Evolutionary conservation across 2,329 filamentous ascomycete genomes (phyloP), one percentile per base, ranked within the genome.

Genomic region (Monosporascus sp.): DNA sequence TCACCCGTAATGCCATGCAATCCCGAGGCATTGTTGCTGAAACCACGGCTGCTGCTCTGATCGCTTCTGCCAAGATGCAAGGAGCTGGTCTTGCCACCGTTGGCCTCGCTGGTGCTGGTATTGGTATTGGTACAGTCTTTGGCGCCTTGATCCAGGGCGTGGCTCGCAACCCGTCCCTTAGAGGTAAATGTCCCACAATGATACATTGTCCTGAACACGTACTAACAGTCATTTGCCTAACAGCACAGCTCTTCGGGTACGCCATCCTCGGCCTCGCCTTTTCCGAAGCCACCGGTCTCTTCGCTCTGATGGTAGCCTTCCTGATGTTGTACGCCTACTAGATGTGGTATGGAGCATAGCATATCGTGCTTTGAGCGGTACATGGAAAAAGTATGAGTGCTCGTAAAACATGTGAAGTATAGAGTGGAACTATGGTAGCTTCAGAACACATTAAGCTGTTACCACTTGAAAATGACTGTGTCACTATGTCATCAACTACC

Each of bases 261-360:
- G 81, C 81, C 75, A 81, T 84, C 75, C 71, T 84, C 67, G 81
- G 81, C 71, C 84, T 84, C 74, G 81, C 81, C 67, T 82, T 84
- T 72, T 79, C 81, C 68, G 81, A 84, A 72, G 81, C 81, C 69
- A 83, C 81, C 64, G 81, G 81, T 70, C 74, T 81, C 56, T 80
- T 81, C 73, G 77, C 78, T 60, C 73, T 80, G 66, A 77, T 76
- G 74, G 74, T 76, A 36, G 63, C 64, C 22, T 66, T 67, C 60
- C 60, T 67, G 45, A 50, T 58, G 17, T 47, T 59, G 47, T 59
- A 49, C 51, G 57, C 52, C 41, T 56, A 56, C 48, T 54, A 54
- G 48, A 54, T 22, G 36, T 22, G 22, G 22, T 24, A 1, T 19
- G 16, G 16, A 20, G 1, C 38, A 40, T 11, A 2, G 7, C 7